Percentiles rank a stretch among this genome's conserved stretches.
Evolutionary conservation across 2,329 filamentous ascomycete genomes (phyloP).

Genomic region (Dactylellina leptospora): DNA sequence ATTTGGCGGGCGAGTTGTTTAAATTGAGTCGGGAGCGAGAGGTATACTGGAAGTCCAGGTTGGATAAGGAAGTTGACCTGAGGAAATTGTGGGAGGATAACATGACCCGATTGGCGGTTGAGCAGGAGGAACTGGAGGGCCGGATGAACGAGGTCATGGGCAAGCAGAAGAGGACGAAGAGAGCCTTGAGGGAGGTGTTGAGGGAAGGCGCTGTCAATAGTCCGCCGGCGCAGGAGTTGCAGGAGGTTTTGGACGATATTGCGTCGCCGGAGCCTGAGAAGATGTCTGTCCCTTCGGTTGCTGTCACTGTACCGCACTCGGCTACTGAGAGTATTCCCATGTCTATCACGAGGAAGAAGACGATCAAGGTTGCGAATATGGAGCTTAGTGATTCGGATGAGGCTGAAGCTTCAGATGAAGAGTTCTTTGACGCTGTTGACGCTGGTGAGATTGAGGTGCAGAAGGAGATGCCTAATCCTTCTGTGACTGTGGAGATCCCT

Average conservation of each 20-base stretch:
- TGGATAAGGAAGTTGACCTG: slow-evolving; percentile 90
- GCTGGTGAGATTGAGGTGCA: slow-evolving; percentile 87
- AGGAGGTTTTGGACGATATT: slow-evolving; percentile 59
- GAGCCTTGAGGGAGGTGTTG: slow-evolving; percentile 42
- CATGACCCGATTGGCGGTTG: slow-evolving; percentile 94
- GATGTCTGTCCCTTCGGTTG: slow-evolving; percentile 31
- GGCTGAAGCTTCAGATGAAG: slow-evolving; percentile 82
- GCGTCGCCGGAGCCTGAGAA: slow-evolving; percentile 56
- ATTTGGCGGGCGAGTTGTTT: slow-evolving; percentile 82
- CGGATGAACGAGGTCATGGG: slow-evolving; percentile 66
- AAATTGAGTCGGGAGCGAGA: slow-evolving; percentile 94
- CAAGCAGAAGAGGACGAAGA: slow-evolving; percentile 49
- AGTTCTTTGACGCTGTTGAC: slow-evolving; percentile 97
- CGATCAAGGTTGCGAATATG: slow-evolving; percentile 59
- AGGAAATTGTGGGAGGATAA: slow-evolving; percentile 98
- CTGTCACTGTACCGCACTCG: slow-evolving; percentile 54
- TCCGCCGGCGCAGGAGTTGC: slow-evolving; percentile 58
- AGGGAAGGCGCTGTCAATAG: slow-evolving; percentile 42
- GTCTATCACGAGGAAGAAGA: slow-evolving; percentile 64
- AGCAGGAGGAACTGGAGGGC: slow-evolving; percentile 90
- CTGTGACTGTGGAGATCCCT: slow-evolving; percentile 56
- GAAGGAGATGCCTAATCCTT: slow-evolving; percentile 68
- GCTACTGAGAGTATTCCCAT: slow-evolving; percentile 11
- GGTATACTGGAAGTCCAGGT: slow-evolving; percentile 93
- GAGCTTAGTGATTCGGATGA: slow-evolving; percentile 65